phyloP scores from a whole-genome alignment of 805 yeast species.

The Sugiyamaella chiloensis region DNA sequence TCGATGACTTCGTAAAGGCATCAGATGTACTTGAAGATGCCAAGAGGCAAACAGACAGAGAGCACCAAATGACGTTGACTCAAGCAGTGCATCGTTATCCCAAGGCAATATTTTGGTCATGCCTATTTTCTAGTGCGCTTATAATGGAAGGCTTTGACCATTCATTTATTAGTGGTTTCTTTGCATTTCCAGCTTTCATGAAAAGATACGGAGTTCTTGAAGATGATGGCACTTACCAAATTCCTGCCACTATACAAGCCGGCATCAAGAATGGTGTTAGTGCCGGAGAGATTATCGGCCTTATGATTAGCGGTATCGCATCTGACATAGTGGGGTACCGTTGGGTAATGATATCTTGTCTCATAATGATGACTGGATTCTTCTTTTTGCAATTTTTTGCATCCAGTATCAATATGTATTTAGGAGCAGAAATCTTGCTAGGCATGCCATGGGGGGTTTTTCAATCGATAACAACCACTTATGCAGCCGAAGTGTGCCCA shows the following conservation, averaged over 20 bases:
- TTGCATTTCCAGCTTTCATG: slow-evolving; percentile 43
- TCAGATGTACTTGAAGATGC: slow-evolving; percentile 24
- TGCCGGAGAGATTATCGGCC: slow-evolving; percentile 45
- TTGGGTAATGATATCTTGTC: slow-evolving; percentile 33
- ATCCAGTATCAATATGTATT: slow-evolving; percentile 29
- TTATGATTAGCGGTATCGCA: slow-evolving; percentile 42
- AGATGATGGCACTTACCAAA: slow-evolving; percentile 33
- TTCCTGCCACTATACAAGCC: slow-evolving; percentile 33
- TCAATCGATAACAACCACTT: slow-evolving; percentile 46
- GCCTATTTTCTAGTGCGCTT: slow-evolving; percentile 41
- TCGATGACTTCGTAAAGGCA: slow-evolving; percentile 8
- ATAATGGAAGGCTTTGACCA: slow-evolving; percentile 51
- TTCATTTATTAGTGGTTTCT: slow-evolving; percentile 40
- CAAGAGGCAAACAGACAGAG: slow-evolving; percentile 17
- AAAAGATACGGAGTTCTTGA: slow-evolving; percentile 39
- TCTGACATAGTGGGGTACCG: slow-evolving; percentile 49
- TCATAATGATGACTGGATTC: slow-evolving; percentile 7
- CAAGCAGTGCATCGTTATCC: slow-evolving; percentile 41
- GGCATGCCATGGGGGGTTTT: slow-evolving; percentile 50
- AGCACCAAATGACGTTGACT: slow-evolving; percentile 27
- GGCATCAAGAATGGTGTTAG: slow-evolving; percentile 23
- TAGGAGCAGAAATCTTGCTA: slow-evolving; percentile 10
- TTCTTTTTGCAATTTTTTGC: slow-evolving; percentile 41
- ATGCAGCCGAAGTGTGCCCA: slow-evolving; percentile 54
- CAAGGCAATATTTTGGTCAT: slow-evolving; percentile 44